Evolutionary conservation across 371 early-diverging fungal species (phyloP), one percentile per base, ranked within the genome.

Genomic region (Edhazardia aedis): DNA sequence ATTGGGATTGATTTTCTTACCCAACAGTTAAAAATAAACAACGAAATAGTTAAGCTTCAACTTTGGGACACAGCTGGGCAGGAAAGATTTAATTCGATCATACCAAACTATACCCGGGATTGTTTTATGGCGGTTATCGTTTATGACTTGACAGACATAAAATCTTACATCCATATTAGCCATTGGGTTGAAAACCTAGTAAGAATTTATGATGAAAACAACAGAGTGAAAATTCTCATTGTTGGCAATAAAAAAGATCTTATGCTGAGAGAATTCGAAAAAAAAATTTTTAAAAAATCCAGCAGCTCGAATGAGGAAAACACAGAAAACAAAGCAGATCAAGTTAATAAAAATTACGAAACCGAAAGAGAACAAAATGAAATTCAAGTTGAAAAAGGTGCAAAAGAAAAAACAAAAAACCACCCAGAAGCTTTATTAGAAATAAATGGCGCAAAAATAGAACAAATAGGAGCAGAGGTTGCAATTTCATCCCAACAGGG

Each of bases 41-140:
- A 64, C 7, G 52, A 51, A 36, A 25, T 45, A 48, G 60, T 71
- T 23, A 63, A 61, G 16, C 60, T 71, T 7, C 69, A 71, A 38
- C 42, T 74, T 23, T 74, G 74, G 71, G 74, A 74, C 48, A 74
- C 74, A 23, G 74, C 74, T 25, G 74, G 74, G 0, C 74, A 74
- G 47, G 74, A 74, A 52, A 58, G 71, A 26, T 74, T 68, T 52
- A 55, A 68, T 28, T 62, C 67, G 25, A 62, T 74, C 7, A 73
- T 73, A 36, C 63, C 68, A 23, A 68, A 63, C 46, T 73, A 70
- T 45, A 67, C 70, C 16, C 25, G 74, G 28, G 62, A 68, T 55
- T 18, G 9, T 6, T 42, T 42, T 26, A 47, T 29, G 6, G 21
- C 47, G 6, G 9, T 11, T 47, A 21, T 47, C 26, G 47, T 47